Evolutionary conservation across 2,329 filamentous ascomycete genomes (phyloP), one percentile per base, ranked within the genome.

Genomic region (Sporothrix variecibatus): DNA sequence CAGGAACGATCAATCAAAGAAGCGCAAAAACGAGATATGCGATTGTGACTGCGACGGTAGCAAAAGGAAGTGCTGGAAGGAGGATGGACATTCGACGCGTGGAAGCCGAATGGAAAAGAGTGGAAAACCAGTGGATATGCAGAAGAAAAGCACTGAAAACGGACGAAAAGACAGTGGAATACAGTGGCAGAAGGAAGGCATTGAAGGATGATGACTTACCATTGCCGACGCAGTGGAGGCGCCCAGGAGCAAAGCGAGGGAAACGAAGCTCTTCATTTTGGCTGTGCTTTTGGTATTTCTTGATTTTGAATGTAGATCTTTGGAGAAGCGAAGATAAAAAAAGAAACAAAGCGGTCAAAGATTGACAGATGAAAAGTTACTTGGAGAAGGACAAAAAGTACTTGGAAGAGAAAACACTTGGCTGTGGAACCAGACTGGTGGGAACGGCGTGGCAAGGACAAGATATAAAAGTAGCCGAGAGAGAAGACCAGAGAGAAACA

Each of bases 401-500:
- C 56, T 34, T 28, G 23, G n/a, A 26, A 46, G 17, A 51, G 17
- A 51, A 51, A 17, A 51, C 46, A 56, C 9, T 49, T 11, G 51
- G 56, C 28, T 62, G 56, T 62, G 28, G 28, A 62, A 20, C 56
- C 28, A 9, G 15, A 20, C 4, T 12, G 28, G 56, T 62, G 28
- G 28, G 8, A 34, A 60, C 56, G 56, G 15, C 15, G 56, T 34
- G 56, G 56, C 56, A 38, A 28, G 23, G 53, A 28, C 56, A 62
- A 38, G 28, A 62, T 62, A 62, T 62, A 60, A 60, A 60, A 60
- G 51, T n/a, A n/a, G n/a, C n/a, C n/a, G n/a, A 26, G 51, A 40
- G n/a, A n/a, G 46, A 20, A 26, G 51, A 56, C 4, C 38, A 40
- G n/a, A n/a, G 26, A 23, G 23, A 56, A 31, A 20, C 26, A 34